Conservation (phyloP, 768 basidiomycete species). For the Hygrocybe coccinea region DNA sequence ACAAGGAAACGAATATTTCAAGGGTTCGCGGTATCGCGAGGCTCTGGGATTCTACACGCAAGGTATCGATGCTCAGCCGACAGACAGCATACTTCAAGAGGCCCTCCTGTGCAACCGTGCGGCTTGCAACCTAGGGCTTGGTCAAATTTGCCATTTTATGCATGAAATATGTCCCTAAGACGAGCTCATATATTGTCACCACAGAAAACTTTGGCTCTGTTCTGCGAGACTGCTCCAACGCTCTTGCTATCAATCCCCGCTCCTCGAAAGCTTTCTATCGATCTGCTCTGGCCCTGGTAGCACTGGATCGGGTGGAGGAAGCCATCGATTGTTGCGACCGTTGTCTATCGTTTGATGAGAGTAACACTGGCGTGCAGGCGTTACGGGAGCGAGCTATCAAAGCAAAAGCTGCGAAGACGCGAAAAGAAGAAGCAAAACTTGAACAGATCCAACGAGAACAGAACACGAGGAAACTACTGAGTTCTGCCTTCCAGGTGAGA, state of each 20-base stretch:
- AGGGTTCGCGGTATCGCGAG: conserved; percentile 79
- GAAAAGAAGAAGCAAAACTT: conserved; percentile 45
- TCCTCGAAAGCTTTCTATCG: conserved; percentile 86
- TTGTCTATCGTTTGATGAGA: conserved; percentile 55
- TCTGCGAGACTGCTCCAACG: conserved; percentile 77
- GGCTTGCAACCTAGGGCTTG: conserved; percentile 85
- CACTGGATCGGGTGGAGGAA: conserved; percentile 72
- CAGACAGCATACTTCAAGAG: conserved; percentile 51
- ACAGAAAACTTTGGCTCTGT: conserved; percentile 86
- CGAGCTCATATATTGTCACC: background rate
- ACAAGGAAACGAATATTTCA: conserved; percentile 93
- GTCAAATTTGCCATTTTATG: conserved; percentile 44
- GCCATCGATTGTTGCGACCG: conserved; percentile 76
- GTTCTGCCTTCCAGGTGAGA: conserved; percentile 61
- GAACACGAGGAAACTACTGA: conserved; percentile 50
- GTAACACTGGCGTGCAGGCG: conserved; percentile 49
- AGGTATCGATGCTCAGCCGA: conserved; percentile 80
- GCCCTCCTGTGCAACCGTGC: conserved; percentile 85
- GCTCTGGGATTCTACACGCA: conserved; percentile 88
- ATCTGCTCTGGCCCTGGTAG: conserved; percentile 70
- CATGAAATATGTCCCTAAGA: conserved; percentile 3
- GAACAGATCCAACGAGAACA: conserved; percentile 47
- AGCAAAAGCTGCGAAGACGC: conserved; percentile 46
- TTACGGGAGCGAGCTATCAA: conserved; percentile 46
- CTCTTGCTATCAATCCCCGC: conserved; percentile 53